A percentile compares a stretch with the other conserved stretches of the same genome.
phyloP scores from a whole-genome alignment of 169 alveolate species.

The Pseudocohnilembus persalinus region DNA sequence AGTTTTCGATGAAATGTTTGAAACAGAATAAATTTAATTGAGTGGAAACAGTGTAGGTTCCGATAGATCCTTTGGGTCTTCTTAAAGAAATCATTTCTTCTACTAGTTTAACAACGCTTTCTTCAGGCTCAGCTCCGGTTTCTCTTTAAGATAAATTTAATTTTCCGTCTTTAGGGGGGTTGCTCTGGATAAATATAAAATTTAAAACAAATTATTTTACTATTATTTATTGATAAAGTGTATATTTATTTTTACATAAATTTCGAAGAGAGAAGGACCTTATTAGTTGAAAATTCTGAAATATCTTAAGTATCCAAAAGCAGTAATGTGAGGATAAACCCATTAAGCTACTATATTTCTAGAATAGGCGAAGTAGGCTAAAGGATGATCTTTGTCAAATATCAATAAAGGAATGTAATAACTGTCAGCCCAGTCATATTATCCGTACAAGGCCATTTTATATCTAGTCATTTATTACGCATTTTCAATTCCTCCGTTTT shows the following conservation, averaged over 20 bases:
- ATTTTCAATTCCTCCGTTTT: conserved; percentile 1
- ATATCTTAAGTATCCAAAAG: conserved; percentile 32
- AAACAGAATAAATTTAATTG: conserved; percentile 25
- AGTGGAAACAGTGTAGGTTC: conserved; percentile 43
- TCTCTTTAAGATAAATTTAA: neutral
- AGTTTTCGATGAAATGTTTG: conserved; percentile 4
- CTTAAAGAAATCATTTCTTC: conserved; percentile 32
- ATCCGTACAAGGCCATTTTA: conserved; percentile 21
- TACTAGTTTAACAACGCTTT: conserved; percentile 12
- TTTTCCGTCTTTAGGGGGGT: conserved; percentile 7
- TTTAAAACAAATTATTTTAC: neutral
- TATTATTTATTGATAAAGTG: neutral
- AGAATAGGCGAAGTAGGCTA: conserved; percentile 9
- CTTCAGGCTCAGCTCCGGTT: conserved; percentile 14
- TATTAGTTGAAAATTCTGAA: conserved; percentile 1
- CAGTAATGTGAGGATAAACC: conserved; percentile 50
- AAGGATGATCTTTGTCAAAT: conserved; percentile 6
- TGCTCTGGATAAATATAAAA: neutral
- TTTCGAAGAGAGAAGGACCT: conserved; percentile 19
- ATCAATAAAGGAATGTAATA: conserved; percentile 25
- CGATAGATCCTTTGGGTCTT: conserved; percentile 37
- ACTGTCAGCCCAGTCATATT: conserved; percentile 30
- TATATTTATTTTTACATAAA: too few species aligned
- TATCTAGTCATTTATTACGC: conserved; percentile 25
- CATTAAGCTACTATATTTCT: conserved; percentile 42